Conservation (phyloP, 2,329 filamentous ascomycete genomes). For the Fusarium sp. region DNA sequence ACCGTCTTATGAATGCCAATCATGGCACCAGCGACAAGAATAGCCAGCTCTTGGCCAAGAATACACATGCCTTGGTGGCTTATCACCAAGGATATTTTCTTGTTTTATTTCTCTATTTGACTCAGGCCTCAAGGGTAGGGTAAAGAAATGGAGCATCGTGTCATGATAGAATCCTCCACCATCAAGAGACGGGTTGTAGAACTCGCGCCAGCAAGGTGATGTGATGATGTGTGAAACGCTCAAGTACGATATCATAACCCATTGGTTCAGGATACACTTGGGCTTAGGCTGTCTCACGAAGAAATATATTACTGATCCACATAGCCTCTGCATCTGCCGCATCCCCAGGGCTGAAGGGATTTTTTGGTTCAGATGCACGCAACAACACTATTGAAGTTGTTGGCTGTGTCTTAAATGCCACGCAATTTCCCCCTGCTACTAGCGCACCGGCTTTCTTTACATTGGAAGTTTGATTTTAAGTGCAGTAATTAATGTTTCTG, state of each 20-base stretch:
- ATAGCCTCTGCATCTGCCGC: constrained; percentile 15
- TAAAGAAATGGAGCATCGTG: constrained; percentile 1
- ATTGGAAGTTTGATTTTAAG: constrained; percentile 12
- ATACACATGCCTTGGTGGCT: constrained; percentile 3
- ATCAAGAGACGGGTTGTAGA: background rate
- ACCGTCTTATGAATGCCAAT: constrained; percentile 2
- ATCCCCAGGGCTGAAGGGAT: constrained; percentile 25
- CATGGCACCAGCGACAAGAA: constrained; percentile 20
- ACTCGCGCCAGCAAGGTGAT: constrained; percentile 18
- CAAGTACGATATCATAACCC: constrained; percentile 20
- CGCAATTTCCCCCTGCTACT: constrained; percentile 35
- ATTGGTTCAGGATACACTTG: constrained; percentile 11
- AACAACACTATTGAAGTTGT: constrained; percentile 15
- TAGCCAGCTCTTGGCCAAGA: constrained; percentile 20
- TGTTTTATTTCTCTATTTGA: constrained; percentile 5
- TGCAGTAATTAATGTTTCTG: constrained; percentile 7
- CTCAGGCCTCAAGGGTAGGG: background rate
- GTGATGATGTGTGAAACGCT: constrained; percentile 35
- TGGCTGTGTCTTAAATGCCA: constrained; percentile 24
- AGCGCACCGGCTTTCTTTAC: constrained; percentile 14
- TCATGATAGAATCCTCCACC: constrained; percentile 2
- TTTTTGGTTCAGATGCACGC: constrained; percentile 7
- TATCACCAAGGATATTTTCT: constrained; percentile 2
- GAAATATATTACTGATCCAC: background rate
- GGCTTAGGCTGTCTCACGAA: constrained; percentile 14